A percentile compares a stretch with the other conserved stretches of the same genome.
Conservation (phyloP, 2,329 filamentous ascomycete genomes). For the Gliomastix tumulicola region DNA sequence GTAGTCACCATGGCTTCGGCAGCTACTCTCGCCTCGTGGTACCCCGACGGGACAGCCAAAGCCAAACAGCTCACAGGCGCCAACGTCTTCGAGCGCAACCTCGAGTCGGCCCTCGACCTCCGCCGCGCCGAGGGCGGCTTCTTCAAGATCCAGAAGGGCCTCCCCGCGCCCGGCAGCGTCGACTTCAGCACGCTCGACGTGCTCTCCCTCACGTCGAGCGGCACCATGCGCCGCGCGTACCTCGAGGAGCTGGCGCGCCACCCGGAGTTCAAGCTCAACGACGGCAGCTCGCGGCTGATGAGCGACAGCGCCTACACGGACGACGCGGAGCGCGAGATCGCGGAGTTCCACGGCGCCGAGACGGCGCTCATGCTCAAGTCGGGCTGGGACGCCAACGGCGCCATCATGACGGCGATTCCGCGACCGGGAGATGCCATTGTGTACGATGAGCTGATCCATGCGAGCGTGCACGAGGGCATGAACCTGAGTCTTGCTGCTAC, state of each 20-base stretch:
- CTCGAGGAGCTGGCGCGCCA: conserved; percentile 36
- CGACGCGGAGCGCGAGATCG: conserved; percentile 51
- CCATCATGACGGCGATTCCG: conserved; percentile 40
- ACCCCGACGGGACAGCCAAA: neutral
- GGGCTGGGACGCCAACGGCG: conserved; percentile 46
- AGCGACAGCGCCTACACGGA: conserved; percentile 55
- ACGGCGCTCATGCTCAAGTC: conserved; percentile 54
- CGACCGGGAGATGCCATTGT: conserved; percentile 48
- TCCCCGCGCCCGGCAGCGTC: conserved; percentile 1
- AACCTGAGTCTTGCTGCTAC: conserved; percentile 41
- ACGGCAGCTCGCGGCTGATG: conserved; percentile 54
- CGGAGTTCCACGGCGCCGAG: conserved; percentile 51
- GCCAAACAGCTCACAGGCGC: neutral
- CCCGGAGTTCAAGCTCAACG: conserved; percentile 32
- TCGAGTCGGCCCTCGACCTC: conserved; percentile 21
- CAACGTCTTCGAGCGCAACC: conserved; percentile 10
- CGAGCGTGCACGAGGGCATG: conserved; percentile 61
- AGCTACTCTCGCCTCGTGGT: neutral
- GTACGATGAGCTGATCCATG: conserved; percentile 61
- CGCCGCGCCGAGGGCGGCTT: conserved; percentile 12
- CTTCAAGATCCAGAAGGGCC: conserved; percentile 12
- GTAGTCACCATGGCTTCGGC: neutral
- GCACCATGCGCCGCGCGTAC: conserved; percentile 36
- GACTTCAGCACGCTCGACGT: conserved; percentile 65
- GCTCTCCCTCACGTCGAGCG: conserved; percentile 46